A percentile compares a stretch with the other conserved stretches of the same genome.
phyloP scores from a whole-genome alignment of 2,329 filamentous ascomycete species.

The Orbilia javanica region DNA sequence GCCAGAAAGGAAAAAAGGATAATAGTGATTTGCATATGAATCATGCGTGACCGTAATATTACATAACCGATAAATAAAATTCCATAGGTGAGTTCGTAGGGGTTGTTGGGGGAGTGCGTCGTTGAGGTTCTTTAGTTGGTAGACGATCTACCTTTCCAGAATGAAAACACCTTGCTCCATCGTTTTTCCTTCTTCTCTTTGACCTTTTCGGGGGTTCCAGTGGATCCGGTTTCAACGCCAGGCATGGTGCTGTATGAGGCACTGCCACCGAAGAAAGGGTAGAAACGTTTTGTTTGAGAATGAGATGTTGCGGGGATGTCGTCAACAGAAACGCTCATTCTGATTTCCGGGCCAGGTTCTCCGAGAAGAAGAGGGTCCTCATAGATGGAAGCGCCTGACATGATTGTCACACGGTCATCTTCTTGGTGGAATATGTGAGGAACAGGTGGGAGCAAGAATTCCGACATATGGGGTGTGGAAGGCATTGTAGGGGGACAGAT shows the following conservation, averaged over 20 bases:
- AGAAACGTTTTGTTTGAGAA: constrained; percentile 59
- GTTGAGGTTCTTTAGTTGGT: constrained; percentile 30
- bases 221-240: constrained; percentile 58
- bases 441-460: constrained; percentile 48
- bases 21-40: constrained; percentile 37
- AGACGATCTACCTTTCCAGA: constrained; percentile 61
- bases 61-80: constrained; percentile 57
- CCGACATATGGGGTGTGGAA: constrained; percentile 52
- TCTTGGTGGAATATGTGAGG: constrained; percentile 42
- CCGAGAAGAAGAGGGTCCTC: constrained; percentile 61
- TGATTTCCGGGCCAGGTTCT: constrained; percentile 62
- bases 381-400: constrained; percentile 56
- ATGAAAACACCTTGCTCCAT: constrained; percentile 62
- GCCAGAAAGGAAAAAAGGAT: constrained; percentile 31
- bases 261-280: constrained; percentile 61
- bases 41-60: constrained; percentile 58
- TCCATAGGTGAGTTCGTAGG: constrained; percentile 42
- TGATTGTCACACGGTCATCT: constrained; percentile 56
- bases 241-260: constrained; percentile 60
- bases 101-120: constrained; percentile 6
- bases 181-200: constrained; percentile 62
- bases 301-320: constrained; percentile 61
- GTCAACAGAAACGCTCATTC: constrained; percentile 62
- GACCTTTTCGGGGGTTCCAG: constrained; percentile 52
- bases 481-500: constrained; percentile 55